A percentile compares a stretch with the other conserved stretches of the same genome.
phyloP scores from a whole-genome alignment of 2,329 filamentous ascomycete species.

The Colletotrichum ledebouriae region DNA sequence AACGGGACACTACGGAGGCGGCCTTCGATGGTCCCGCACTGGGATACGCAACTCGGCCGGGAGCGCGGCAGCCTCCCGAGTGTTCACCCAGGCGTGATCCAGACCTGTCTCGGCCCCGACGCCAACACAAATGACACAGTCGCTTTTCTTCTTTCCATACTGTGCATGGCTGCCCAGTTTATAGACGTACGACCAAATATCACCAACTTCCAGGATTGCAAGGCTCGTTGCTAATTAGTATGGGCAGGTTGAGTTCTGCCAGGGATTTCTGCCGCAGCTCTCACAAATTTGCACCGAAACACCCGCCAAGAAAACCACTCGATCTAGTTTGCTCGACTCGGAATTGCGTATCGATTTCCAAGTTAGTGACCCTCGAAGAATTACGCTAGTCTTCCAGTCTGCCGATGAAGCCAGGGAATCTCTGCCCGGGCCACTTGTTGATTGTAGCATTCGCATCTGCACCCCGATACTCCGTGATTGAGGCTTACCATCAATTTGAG shows the following conservation, averaged over 20 bases:
- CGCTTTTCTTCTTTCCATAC: no score
- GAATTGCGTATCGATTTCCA: not conserved
- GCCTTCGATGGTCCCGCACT: slow-evolving; percentile 1
- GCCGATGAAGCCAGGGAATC: not conserved
- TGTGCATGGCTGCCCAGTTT: no score
- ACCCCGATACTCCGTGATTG: not conserved
- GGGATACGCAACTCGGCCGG: slow-evolving; percentile 19
- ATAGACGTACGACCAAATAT: no score
- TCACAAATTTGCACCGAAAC: no score
- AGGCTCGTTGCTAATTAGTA: no score
- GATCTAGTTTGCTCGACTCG: fast-evolving
- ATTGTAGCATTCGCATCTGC: not conserved
- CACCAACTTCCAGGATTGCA: no score
- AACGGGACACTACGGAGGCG: slow-evolving; percentile 15
- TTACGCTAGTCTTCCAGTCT: not conserved
- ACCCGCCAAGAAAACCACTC: not conserved
- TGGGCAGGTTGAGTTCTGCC: no score
- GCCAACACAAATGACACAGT: not conserved
- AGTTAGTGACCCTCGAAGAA: not conserved
- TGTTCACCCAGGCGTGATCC: not conserved
- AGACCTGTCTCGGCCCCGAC: slow-evolving; percentile 28
- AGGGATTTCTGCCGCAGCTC: no score
- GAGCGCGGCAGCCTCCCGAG: slow-evolving; percentile 21
- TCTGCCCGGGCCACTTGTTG: not conserved
- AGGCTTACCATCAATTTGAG: not conserved